Percentiles rank a stretch among this genome's conserved stretches.
These are phyloP conservation scores for Serpula lacrymans DNA, from an alignment of 768 basidiomycete genomes.

Conservation along the genomic window DNA sequence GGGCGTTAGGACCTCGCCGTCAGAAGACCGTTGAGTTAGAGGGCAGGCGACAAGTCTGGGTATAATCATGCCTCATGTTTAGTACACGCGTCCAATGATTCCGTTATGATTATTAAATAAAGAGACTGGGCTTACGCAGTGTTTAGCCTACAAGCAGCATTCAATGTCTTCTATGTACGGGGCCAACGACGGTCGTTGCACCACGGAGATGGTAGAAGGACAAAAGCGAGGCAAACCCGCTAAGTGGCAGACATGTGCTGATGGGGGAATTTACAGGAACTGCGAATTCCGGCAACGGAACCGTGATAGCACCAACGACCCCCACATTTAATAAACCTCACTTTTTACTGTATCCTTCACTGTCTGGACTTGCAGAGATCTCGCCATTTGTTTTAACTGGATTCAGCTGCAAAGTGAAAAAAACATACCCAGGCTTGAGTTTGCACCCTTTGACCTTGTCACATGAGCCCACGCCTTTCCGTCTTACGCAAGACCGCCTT, in stretches of 20 bases:
- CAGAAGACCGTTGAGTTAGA: slow-evolving; percentile 10
- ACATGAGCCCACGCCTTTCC: no score
- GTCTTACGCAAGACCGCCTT: no score
- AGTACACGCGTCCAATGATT: slow-evolving; percentile 44
- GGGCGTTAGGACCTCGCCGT: slow-evolving; percentile 14
- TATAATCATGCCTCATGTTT: slow-evolving; percentile 55
- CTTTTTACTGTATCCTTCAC: no score
- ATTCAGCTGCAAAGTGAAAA: no score
- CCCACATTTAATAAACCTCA: no score
- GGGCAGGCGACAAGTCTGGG: slow-evolving; percentile 25
- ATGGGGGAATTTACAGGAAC: no score
- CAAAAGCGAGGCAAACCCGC: neutral
- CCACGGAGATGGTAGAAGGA: neutral
- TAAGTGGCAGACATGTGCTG: neutral
- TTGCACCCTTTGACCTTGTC: no score
- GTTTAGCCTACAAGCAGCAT: slow-evolving; percentile 9
- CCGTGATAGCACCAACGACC: no score
- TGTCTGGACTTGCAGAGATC: no score
- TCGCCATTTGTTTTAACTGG: no score
- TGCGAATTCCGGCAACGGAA: no score
- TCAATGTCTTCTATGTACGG: slow-evolving; percentile 2
- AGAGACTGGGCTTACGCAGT: slow-evolving; percentile 15
- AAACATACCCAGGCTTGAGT: no score
- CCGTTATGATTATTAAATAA: slow-evolving; percentile 5
- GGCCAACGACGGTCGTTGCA: neutral